Evolutionary conservation across 306 rosid species (phyloP).

Genomic region (Quercus mongolica): DNA sequence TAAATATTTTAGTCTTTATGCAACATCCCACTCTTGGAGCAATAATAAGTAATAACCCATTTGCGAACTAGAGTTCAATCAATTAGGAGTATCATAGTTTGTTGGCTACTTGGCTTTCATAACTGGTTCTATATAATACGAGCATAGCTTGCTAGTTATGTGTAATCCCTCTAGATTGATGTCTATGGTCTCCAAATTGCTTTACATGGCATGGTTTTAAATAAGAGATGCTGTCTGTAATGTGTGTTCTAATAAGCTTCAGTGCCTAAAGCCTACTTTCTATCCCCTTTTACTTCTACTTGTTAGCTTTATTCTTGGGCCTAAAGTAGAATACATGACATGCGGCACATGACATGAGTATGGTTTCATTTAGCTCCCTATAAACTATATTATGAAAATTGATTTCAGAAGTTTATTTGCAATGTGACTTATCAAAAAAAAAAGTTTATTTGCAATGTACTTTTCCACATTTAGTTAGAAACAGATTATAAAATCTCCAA

Average conservation of each 20-base stretch:
- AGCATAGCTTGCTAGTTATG: not conserved
- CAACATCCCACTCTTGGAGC: not conserved
- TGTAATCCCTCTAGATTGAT: not conserved
- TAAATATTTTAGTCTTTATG: not conserved
- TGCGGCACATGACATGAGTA: not conserved
- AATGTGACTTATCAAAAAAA: not conserved
- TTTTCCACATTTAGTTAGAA: not conserved
- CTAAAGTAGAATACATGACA: not conserved
- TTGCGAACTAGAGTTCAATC: not conserved
- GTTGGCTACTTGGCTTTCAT: not conserved
- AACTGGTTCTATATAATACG: not conserved
- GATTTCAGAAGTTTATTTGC: not conserved
- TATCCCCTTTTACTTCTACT: not conserved
- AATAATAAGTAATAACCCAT: not conserved
- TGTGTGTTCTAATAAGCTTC: not conserved
- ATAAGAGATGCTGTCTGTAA: not conserved
- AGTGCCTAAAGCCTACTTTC: not conserved
- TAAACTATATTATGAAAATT: not conserved
- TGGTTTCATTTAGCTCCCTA: not conserved
- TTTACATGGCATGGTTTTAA: not conserved
- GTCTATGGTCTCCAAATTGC: not conserved
- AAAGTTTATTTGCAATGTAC: not conserved
- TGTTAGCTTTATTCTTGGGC: not conserved
- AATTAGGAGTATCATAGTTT: not conserved
- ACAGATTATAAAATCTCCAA: not conserved